Evolutionary conservation across 2,329 filamentous ascomycete species (phyloP), one percentile per base, ranked within the genome.

Genomic region (Pyrenochaeta sp.): DNA sequence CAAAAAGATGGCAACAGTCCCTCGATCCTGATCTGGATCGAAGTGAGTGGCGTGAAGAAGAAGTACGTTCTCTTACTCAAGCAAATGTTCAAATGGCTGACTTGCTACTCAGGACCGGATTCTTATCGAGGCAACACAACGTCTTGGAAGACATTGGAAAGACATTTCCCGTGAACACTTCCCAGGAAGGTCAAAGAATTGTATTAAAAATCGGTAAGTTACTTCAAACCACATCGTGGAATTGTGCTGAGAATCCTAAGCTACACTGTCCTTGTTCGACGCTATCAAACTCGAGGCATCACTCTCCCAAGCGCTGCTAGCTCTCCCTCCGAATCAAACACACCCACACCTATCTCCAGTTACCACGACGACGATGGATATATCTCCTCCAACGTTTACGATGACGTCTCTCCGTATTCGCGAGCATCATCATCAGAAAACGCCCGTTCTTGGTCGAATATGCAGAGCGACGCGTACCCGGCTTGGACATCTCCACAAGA

Each of bases 1-100:
- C 74, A n/a, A 77, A 77, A 49, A 62, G 74, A 29, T 77, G 74
- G 74, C 72, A 74, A 30, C 72, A 74, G 19, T 72, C 68, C 7
- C 67, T 77, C 2, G 72, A 75, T 46, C 74, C 74, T 3, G 62
- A 67, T 14, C 56, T 77, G 35, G 63, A 73, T 43, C 69, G 65
- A 22, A 72, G 65, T 32, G 67, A 71, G 42, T 74, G 72, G 71
- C 60, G 55, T 7, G 63, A 67, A 7, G 39, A 54, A n/a, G 71
- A 74, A 43, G 70, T 67, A 43, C 53, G 58, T 34, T 20, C 9
- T n/a, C 13, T 17, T 21, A 10, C n/a, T 15, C 32, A 13, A 18
- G 11, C 11, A 5, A 5, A 28, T 30, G 20, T 13, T n/a, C 6
- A 7, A n/a, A 23, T 28, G n/a, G 27, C 41, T 41, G 11, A 41